phyloP scores from a whole-genome alignment of 1,284 basidiomycete genomes.

The Cutaneotrichosporon dermatis region DNA sequence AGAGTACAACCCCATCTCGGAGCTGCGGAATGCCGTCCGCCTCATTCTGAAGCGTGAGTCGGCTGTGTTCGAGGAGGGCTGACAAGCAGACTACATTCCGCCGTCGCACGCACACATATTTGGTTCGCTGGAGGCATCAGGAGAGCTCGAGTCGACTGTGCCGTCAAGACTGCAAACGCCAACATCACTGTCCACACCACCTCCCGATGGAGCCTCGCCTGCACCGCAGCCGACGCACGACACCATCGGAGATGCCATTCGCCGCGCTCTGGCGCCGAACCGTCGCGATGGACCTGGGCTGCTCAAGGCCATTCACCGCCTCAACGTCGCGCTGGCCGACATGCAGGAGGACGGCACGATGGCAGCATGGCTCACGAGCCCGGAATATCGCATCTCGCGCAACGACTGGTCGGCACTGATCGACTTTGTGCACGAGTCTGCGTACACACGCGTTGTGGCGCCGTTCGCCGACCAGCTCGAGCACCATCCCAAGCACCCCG shows the following conservation, averaged over 20 bases:
- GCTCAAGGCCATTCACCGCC: slow-evolving; percentile 50
- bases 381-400: slow-evolving; percentile 23
- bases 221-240: slow-evolving; percentile 26
- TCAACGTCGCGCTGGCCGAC: slow-evolving; percentile 50
- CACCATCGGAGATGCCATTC: slow-evolving; percentile 52
- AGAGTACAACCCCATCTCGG: slow-evolving; percentile 50
- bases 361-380: slow-evolving; percentile 22
- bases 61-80: not conserved
- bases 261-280: slow-evolving; percentile 52
- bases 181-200: slow-evolving; percentile 23
- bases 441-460: slow-evolving; percentile 55
- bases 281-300: slow-evolving; percentile 53
- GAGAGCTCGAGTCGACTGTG: slow-evolving; percentile 13
- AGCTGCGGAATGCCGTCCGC: slow-evolving; percentile 40
- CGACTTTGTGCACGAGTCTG: slow-evolving; percentile 52
- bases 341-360: slow-evolving; percentile 47
- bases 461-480: slow-evolving; percentile 51
- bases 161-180: slow-evolving; percentile 18
- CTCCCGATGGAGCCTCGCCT: slow-evolving; percentile 21
- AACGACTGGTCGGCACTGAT: slow-evolving; percentile 50
- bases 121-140: slow-evolving; percentile 31
- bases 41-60: slow-evolving; percentile 43
- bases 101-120: slow-evolving; percentile 37
- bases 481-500: slow-evolving; percentile 44
- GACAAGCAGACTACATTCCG: slow-evolving; percentile 36